These are phyloP conservation scores for Citrus cavaleriei DNA, from an alignment of 345 rosid genomes.

Conservation along the genomic window DNA sequence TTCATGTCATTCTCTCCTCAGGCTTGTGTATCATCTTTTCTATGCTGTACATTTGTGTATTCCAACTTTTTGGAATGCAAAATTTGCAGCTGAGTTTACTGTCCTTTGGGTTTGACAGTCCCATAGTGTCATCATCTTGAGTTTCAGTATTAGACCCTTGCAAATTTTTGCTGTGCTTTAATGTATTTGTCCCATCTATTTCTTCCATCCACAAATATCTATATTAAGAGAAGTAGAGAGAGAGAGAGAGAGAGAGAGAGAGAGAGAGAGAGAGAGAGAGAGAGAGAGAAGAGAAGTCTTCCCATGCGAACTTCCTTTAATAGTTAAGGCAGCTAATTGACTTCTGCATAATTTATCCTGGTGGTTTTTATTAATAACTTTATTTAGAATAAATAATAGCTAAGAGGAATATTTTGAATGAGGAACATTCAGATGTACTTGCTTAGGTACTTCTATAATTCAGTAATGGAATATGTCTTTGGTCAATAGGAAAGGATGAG, in stretches of 20 bases:
- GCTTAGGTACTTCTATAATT: background rate
- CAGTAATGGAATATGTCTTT: background rate
- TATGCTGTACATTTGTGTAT: background rate
- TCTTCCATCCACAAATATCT: background rate
- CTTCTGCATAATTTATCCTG: background rate
- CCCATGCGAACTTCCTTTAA: background rate
- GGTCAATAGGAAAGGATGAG: background rate
- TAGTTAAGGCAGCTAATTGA: background rate
- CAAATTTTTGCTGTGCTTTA: background rate
- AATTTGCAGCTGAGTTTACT: background rate
- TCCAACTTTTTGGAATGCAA: background rate
- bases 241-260: background rate
- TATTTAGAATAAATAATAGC: background rate
- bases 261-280: background rate
- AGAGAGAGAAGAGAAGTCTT: background rate
- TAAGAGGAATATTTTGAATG: background rate
- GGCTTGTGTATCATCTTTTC: background rate
- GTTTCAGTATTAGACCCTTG: background rate
- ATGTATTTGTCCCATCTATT: background rate
- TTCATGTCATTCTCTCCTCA: background rate
- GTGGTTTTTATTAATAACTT: background rate
- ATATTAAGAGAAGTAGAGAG: background rate
- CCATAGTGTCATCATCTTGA: background rate
- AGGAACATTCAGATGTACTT: background rate
- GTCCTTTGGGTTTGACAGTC: background rate